Evolutionary conservation across 2,329 filamentous ascomycete species (phyloP), one percentile per base, ranked within the genome.

Genomic region (Beauveria australis): DNA sequence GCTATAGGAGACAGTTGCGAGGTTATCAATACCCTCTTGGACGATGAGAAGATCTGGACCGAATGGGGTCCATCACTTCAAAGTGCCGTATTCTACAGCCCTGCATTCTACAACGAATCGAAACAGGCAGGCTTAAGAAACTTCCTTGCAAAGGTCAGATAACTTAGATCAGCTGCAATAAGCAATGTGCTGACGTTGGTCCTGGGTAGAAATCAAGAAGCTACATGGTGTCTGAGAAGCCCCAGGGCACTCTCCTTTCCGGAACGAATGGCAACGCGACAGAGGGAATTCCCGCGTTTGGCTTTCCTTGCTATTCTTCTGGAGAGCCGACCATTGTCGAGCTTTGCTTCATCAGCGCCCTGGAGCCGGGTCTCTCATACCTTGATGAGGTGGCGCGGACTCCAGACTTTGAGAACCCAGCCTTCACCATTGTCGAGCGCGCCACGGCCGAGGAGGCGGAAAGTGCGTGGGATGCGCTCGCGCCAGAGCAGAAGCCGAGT

Each of bases 291-390:
- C 76, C 76, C 0, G 65, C 71, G 12, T 76, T 81, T 48, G 87
- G 88, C 5, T 88, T 84, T 64, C 88, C 88, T 5, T 81, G 85
- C 63, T 88, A 88, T 72, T 87, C 87, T n/a, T 82, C 86, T 1
- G 87, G 87, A 3, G 84, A 89, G 63, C 66, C 73, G 1, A 69
- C 78, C 40, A 78, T 84, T 67, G 75, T 75, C 8, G 89, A 95
- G 70, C 76, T 78, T 43, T 80, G 90, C 63, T 79, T 92, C 57
- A 76, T 87, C 14, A 71, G 70, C 12, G 80, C 82, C 0, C 80
- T 83, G 64, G 66, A 69, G 14, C 71, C 75, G 2, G 80, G 89
- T 28, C 71, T 91, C 2, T 71, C 75, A 44, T 92, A 86, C 79
- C 76, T 92, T 41, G 74, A 84, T 53, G 75, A 82, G 43, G 79